Evolutionary conservation across 768 basidiomycete genomes (phyloP).

Genomic region (Russula emetica): DNA sequence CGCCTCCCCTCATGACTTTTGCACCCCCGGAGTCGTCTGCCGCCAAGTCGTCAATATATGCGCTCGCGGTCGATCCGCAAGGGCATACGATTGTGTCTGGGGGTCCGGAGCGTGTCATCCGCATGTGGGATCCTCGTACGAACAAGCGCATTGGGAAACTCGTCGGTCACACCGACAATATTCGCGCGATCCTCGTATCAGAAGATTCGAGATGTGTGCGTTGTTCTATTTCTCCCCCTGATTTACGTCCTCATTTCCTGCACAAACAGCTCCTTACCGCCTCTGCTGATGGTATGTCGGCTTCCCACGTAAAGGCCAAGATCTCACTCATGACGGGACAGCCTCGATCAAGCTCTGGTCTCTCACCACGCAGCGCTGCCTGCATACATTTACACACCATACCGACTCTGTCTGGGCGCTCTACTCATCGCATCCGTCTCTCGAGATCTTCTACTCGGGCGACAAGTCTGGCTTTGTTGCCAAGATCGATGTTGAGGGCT

Average conservation of each 20-base stretch:
- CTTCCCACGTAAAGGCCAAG: neutral
- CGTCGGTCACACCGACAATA: conserved; percentile 96
- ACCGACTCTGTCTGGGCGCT: conserved; percentile 94
- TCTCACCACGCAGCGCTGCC: conserved; percentile 75
- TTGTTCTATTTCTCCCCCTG: conserved; percentile 22
- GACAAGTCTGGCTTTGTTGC: conserved; percentile 88
- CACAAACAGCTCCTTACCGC: conserved; percentile 66
- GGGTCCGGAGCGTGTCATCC: conserved; percentile 84
- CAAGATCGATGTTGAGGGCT: conserved; percentile 85
- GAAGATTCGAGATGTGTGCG: conserved; percentile 89
- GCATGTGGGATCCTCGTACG: conserved; percentile 90
- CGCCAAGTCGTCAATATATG: conserved; percentile 72
- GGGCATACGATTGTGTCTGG: conserved; percentile 84
- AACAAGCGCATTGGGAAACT: conserved; percentile 80
- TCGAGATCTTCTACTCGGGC: conserved; percentile 91
- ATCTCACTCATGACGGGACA: conserved; percentile 29
- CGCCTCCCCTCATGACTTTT: conserved; percentile 58
- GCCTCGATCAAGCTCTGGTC: conserved; percentile 95
- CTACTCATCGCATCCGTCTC: conserved; percentile 77
- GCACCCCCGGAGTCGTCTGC: conserved; percentile 61
- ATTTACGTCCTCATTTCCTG: conserved; percentile 15
- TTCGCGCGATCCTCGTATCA: conserved; percentile 81
- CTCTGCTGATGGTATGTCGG: conserved; percentile 62
- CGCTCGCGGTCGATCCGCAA: conserved; percentile 70
- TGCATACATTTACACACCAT: conserved; percentile 96